Base-by-base conservation (phyloP, 257 asterid species). In the Scutellaria barbata region DNA sequence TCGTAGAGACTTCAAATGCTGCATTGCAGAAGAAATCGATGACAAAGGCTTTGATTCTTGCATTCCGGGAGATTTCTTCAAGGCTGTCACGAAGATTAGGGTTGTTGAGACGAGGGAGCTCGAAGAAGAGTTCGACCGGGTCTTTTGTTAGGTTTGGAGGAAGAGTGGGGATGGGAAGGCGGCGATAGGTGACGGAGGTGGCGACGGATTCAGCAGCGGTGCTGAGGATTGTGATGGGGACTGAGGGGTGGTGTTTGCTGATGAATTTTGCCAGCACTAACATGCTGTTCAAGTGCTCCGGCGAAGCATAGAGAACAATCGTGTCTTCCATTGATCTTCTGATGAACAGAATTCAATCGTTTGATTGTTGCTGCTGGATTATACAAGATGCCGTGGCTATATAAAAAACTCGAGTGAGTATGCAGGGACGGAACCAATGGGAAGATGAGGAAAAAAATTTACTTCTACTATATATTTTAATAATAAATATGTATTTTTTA, bases 21-120 rank as follows among this genome's bases (percentile, higher is more conserved):
- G 87, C 5, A 9, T 74, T 74, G 69, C 85, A 80, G 69, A 83
- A 77, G 62, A 74, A 71, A 48, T 83, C 87, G 10, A 83, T 62
- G 1, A 83, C 69, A 7, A 83, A 39, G 1, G 84, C 87, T 37
- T 11, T 30, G 73, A 80, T 69, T 13, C 10, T 63, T 1, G 79
- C 42, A 6, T 37, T 72, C 56, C 60, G 48, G 6, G 82, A 71
- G 40, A 83, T 76, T 46, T 77, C 71, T 6, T 35, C 30, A 10
- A 83, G 84, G 37, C 81, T 75, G 14, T 59, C 13, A 10, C 40
- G 62, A 3, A 83, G 64, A 48, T 33, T 50, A 0, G 84, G 82
- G 78, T 77, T 76, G 61, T 67, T n/a, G 65, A 80, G 83, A 10
- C 82, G 81, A 1, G 81, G 77, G 57, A 77, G 57, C 17, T 83